Percentiles rank a stretch among this genome's conserved stretches.
phyloP scores from a whole-genome alignment of 345 rosid species.

The rapeseed (Brassica napus) region Da-Ae NC_063440.1:24725001-24725500 shows the following conservation, averaged over 20 bases:
- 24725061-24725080: constrained; percentile 24
- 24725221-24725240: background rate
- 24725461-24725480: background rate
- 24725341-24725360: constrained; percentile 37
- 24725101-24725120: background rate
- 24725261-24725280: background rate
- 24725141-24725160: constrained; percentile 3
- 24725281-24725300: constrained; percentile 17
- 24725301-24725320: constrained; percentile 35
- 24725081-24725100: background rate
- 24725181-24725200: background rate
- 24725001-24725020: constrained; percentile 26
- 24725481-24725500: background rate
- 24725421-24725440: background rate
- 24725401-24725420: background rate
- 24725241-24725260: background rate
- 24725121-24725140: background rate
- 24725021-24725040: constrained; percentile 20
- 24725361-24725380: constrained; percentile 17
- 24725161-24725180: background rate
- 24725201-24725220: constrained; percentile 4
- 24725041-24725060: constrained; percentile 24
- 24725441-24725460: background rate
- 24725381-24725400: background rate
- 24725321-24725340: constrained; percentile 26